Percentiles rank a stretch among this genome's conserved stretches.
These are phyloP conservation scores for Adansonia digitata DNA, from an alignment of 345 rosid genomes.

Conservation along the genomic window DNA sequence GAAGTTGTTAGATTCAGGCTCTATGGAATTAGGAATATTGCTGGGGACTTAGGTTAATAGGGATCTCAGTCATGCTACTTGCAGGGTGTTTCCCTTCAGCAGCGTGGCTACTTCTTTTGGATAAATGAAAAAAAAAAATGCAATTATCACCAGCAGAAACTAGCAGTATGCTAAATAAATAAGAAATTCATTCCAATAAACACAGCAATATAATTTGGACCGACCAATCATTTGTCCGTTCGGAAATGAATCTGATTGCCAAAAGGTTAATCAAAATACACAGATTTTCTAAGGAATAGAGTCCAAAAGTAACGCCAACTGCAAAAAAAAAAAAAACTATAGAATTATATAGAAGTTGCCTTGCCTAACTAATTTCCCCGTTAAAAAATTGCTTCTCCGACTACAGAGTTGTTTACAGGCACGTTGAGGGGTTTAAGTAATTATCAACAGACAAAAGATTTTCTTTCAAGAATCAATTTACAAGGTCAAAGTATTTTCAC, in stretches of 20 bases:
- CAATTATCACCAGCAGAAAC: neutral
- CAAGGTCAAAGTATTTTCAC: neutral
- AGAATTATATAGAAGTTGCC: neutral
- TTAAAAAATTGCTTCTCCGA: neutral
- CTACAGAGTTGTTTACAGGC: neutral
- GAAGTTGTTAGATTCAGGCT: no score
- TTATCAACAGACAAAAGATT: neutral
- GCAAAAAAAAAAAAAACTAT: neutral
- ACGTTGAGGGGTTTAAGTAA: neutral
- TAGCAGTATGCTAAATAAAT: neutral
- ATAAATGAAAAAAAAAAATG: no score
- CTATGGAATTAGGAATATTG: no score
- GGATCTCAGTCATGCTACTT: no score
- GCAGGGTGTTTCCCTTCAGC: no score
- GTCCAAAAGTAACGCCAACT: neutral
- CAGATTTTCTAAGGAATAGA: neutral
- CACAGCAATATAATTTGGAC: neutral
- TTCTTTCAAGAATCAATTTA: neutral
- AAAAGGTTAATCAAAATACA: neutral
- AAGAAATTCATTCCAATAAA: neutral
- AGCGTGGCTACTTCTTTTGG: no score
- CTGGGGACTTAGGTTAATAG: no score
- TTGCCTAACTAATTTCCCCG: neutral
- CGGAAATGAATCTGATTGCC: neutral
- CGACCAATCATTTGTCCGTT: neutral